Conservation (phyloP, 2,329 filamentous ascomycete species). For the Beauveria sp. region DNA sequence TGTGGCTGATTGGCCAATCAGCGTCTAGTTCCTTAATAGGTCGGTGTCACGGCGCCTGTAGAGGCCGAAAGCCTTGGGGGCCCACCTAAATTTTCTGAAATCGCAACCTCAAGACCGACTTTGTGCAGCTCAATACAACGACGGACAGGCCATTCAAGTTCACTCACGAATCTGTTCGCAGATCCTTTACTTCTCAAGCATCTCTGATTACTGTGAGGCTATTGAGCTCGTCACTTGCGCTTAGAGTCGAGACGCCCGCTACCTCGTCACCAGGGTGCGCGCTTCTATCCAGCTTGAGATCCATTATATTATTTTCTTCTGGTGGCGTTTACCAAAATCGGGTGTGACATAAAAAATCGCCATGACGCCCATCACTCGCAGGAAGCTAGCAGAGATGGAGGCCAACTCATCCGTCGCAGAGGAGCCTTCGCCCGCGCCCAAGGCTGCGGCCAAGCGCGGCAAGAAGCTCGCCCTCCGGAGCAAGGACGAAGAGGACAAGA, state of each 20-base stretch:
- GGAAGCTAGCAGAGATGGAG: constrained; percentile 9
- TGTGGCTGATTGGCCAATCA: constrained; percentile 3
- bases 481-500: constrained; percentile 16
- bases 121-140: neutral
- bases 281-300: neutral
- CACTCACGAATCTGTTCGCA: neutral
- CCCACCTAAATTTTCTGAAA: constrained; percentile 14
- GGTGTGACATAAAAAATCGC: neutral
- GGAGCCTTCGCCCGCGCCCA: constrained; percentile 7
- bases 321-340: neutral
- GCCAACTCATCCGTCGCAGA: constrained; percentile 14
- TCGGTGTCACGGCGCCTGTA: constrained; percentile 6
- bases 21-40: neutral
- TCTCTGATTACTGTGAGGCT: neutral
- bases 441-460: constrained; percentile 16
- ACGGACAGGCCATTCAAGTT: neutral
- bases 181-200: neutral
- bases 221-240: neutral
- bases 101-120: constrained; percentile 3
- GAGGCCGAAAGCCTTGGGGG: neutral
- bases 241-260: neutral
- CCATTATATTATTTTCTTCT: neutral
- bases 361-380: constrained; percentile 11
- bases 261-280: neutral
- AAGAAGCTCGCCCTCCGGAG: constrained; percentile 28